These are phyloP conservation scores for Paramecium tetraurelia DNA, from an alignment of 73 alveolate genomes.

Conservation along the genomic window DNA sequence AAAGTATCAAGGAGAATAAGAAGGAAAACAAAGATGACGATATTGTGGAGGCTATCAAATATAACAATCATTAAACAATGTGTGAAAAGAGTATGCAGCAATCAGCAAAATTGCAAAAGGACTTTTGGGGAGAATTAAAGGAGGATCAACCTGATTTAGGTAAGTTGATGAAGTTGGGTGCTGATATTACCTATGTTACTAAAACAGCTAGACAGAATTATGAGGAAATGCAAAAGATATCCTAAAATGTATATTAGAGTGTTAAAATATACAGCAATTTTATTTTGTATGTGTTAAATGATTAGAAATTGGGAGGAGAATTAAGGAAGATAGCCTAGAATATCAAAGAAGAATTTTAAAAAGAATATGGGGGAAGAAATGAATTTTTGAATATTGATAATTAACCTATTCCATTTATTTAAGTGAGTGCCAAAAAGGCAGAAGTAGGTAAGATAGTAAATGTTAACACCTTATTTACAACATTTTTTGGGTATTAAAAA, in stretches of 20 bases:
- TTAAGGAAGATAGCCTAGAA: slow-evolving; percentile 69
- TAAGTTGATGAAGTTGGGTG: slow-evolving; percentile 83
- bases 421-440: slow-evolving; percentile 14
- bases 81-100: slow-evolving; percentile 72
- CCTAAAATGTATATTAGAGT: slow-evolving; percentile 76
- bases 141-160: slow-evolving; percentile 86
- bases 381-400: slow-evolving; percentile 9
- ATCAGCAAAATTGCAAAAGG: slow-evolving; percentile 78
- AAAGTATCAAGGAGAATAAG: slow-evolving; percentile 51
- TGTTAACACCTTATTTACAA: slow-evolving; percentile 14
- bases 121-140: slow-evolving; percentile 84
- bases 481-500: slow-evolving; percentile 41
- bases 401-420: slow-evolving; percentile 23
- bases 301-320: slow-evolving; percentile 85
- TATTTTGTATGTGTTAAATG: slow-evolving; percentile 82
- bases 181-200: slow-evolving; percentile 76
- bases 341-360: neutral
- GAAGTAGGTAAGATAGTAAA: neutral
- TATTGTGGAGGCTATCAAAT: slow-evolving; percentile 77
- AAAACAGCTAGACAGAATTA: slow-evolving; percentile 80
- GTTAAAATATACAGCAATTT: slow-evolving; percentile 81
- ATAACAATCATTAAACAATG: slow-evolving; percentile 72
- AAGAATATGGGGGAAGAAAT: neutral
- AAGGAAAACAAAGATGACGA: slow-evolving; percentile 82
- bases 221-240: slow-evolving; percentile 78